Evolutionary conservation across 352 stramenopile genomes (phyloP).

Genomic region (Phytophthora cactorum): DNA sequence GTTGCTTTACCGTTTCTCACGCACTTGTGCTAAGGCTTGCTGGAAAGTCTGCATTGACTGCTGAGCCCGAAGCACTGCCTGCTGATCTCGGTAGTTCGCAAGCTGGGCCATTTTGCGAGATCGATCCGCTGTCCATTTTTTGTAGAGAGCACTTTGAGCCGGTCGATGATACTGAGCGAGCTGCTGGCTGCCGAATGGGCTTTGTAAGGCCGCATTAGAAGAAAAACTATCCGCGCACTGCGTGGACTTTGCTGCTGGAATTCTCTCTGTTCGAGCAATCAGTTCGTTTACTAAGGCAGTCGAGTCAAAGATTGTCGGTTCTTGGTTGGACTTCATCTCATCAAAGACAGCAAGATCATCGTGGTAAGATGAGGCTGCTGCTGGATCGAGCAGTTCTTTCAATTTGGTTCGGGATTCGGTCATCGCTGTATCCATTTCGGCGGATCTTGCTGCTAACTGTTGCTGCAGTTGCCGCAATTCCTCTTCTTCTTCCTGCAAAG

Average conservation of each 20-base stretch:
- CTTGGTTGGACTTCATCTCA: constrained; percentile 10
- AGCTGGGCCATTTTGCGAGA: constrained; percentile 28
- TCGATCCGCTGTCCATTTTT: constrained; percentile 34
- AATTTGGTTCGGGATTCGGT: constrained; percentile 31
- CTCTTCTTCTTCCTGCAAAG: constrained; percentile 38
- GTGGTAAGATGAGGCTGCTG: neutral
- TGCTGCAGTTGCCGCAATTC: constrained; percentile 29
- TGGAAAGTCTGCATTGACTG: constrained; percentile 58
- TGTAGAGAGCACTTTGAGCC: constrained; percentile 36
- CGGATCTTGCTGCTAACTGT: constrained; percentile 16
- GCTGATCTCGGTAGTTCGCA: constrained; percentile 23
- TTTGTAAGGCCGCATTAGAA: neutral
- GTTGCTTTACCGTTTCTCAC: constrained; percentile 7
- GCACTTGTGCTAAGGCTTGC: constrained; percentile 36
- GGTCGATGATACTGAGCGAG: neutral
- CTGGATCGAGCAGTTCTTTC: constrained; percentile 22
- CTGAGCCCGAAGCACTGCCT: constrained; percentile 35
- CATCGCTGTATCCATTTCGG: constrained; percentile 31
- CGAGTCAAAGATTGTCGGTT: constrained; percentile 36
- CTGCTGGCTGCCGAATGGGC: neutral
- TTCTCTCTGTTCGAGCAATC: constrained; percentile 24
- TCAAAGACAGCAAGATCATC: neutral
- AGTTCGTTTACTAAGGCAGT: constrained; percentile 35
- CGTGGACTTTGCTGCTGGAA: neutral
- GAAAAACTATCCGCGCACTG: neutral